phyloP scores from a whole-genome alignment of 2,329 filamentous ascomycete genomes.

The Aspergillus sp. region DNA sequence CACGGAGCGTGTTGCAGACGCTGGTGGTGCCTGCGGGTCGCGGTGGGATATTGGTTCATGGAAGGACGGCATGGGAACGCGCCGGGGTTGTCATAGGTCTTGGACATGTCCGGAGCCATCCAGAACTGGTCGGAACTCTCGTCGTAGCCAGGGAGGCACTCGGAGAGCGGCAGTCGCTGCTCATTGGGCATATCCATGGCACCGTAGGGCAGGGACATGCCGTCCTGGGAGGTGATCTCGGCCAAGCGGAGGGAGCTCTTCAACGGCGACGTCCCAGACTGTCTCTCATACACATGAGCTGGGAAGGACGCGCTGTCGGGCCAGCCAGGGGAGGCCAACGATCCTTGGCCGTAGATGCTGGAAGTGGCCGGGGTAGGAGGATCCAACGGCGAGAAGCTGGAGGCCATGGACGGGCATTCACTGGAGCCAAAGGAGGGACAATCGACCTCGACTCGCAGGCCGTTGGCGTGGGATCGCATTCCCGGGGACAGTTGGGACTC shows the following conservation, averaged over 20 bases:
- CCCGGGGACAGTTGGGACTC: conserved; percentile 24
- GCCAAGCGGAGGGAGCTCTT: conserved; percentile 27
- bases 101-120: conserved; percentile 27
- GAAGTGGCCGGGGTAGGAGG: conserved; percentile 32
- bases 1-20: conserved; percentile 23
- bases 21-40: conserved; percentile 27
- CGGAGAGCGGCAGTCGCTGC: conserved; percentile 25
- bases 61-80: conserved; percentile 23
- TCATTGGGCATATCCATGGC: conserved; percentile 21
- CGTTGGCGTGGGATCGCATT: conserved; percentile 29
- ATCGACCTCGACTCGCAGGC: conserved; percentile 30
- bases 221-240: conserved; percentile 24
- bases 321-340: conserved; percentile 29
- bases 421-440: conserved; percentile 30
- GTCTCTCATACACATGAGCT: conserved; percentile 21
- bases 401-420: conserved; percentile 32
- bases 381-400: conserved; percentile 32
- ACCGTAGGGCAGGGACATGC: conserved; percentile 22
- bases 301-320: conserved; percentile 22
- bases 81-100: conserved; percentile 23
- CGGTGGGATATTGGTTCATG: conserved; percentile 27
- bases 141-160: conserved; percentile 29
- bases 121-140: conserved; percentile 31
- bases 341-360: conserved; percentile 30
- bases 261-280: conserved; percentile 21